Evolutionary conservation across 805 yeast species (phyloP).

Genomic region (Cyberlindnera americana): DNA sequence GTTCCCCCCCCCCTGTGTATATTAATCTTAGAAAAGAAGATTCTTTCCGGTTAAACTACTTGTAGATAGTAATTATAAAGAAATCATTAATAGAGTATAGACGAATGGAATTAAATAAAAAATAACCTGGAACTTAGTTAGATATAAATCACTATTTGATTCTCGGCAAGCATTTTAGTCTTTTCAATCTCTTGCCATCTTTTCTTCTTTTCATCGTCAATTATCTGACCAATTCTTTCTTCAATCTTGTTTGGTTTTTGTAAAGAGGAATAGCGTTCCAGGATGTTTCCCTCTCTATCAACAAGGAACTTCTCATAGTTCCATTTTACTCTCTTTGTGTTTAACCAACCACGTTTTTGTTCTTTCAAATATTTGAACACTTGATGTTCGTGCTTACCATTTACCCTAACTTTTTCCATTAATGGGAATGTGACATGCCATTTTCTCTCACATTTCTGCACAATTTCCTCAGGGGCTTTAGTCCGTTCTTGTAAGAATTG

Average conservation of each 20-base stretch:
- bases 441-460: constrained; percentile 68
- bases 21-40: constrained; percentile 1
- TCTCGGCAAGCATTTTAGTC: constrained; percentile 7
- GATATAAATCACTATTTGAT: constrained; percentile 12
- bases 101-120: too few relatives aligned
- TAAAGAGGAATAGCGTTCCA: constrained; percentile 50
- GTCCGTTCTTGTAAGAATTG: constrained; percentile 77
- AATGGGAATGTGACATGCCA: constrained; percentile 83
- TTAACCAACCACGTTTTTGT: constrained; percentile 50
- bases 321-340: constrained; percentile 67
- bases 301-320: constrained; percentile 70
- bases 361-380: constrained; percentile 70
- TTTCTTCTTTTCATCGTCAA: constrained; percentile 2
- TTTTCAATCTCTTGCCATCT: constrained; percentile 1
- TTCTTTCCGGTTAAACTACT: too few relatives aligned
- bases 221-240: constrained; percentile 28
- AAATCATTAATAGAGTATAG: too few relatives aligned
- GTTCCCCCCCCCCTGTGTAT: constrained; percentile 2
- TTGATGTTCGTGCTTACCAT: constrained; percentile 67
- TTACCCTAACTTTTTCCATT: constrained; percentile 73
- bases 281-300: constrained; percentile 52
- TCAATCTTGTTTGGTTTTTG: constrained; percentile 32
- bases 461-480: constrained; percentile 65
- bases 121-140: not conserved
- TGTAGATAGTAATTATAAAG: not conserved